Evolutionary conservation across 345 rosid species (phyloP), one percentile per base, ranked within the genome.

Genomic region (Clausena lansium): DNA sequence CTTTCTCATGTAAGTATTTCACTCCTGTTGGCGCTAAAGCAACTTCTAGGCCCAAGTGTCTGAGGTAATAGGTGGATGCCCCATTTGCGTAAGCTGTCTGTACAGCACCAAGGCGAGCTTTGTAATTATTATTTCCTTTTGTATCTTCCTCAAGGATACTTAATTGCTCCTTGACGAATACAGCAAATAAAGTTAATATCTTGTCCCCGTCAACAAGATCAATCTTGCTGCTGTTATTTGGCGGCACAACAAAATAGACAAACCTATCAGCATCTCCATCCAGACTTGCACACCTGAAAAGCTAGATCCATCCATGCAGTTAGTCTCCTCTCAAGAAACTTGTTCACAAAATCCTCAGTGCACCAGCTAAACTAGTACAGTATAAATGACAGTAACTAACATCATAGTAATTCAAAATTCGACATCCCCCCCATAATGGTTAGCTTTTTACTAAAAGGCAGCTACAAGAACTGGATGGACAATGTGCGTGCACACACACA

Each of bases 1-100:
- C 97, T 80, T 90, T 88, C 80, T 89, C 92, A 57, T 96, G 98
- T 57, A 96, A 84, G 85, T 87, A 87, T 81, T 94, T 96, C 35
- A 96, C 99, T 27, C 99, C 99, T 0, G 99, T 94, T 65, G 95
- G 94, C 10, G 95, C 89, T 9, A 94, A 80, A 28, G 82, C 87
- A 57, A 91, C 93, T 76, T 91, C 91, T 45, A 96, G 80, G 70
- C 97, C 99, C 81, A 87, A 84, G 55, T 83, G 76, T 76, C 81
- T 92, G 13, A 96, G 88, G 80, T 87, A 94, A 85, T 86, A 84
- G 2, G 97, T 86, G 36, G 99, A 92, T 22, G 99, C 99, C 61
- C 98, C 97, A 80, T 96, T 96, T 1, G 98, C 99, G 30, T 96
- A 96, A 80, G 99, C 98, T 74, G 99, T 96, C 83, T 94, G 99